Evolutionary conservation across 148 eudicot species (phyloP), one percentile per base, ranked within the genome.

Genomic region (Persicaria maculosa): DNA sequence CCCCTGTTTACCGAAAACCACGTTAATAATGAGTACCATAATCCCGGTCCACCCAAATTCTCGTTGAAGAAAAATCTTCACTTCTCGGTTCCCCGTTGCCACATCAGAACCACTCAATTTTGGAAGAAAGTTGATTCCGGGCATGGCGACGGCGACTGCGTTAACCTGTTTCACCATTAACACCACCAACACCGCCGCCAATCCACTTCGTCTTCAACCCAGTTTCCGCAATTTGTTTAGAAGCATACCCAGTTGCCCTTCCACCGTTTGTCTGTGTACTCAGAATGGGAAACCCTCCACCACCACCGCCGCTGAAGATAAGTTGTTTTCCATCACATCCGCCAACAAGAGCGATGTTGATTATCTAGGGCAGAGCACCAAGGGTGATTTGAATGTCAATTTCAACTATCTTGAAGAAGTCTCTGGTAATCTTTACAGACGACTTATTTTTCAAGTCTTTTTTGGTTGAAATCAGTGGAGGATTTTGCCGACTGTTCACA

Each of bases 311-410:
- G 81, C 76, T 46, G 86, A 71, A 62, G 68, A 62, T 43, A 79
- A 85, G 65, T 81, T 80, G 40, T 90, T 88, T 73, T 82, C 90
- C 0, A 84, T 87, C 2, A 87, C 90, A 12, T 77, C 89, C 25
- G 68, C 84, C 47, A 76, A 65, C 54, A 84, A 74, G 77, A 72
- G 82, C 46, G 86, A 90, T 25, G 82, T 90, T 74, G 98, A 93
- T 79, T 93, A 90, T 78, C 87, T 93, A 31, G 93, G 96, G 36
- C 87, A 93, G 79, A 93, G 98, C 82, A 93, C 98, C 73, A 89
- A 81, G 74, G 98, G 98, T n/a, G 98, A 91, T 72, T 82, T 88
- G 69, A 78, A 86, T 65, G 81, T 87, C 78, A 87, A 86, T 59
- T 80, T 80, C 17, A 87, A 83, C 55, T 76, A 73, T 19, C 70